Base-by-base conservation (phyloP, 1,284 basidiomycete species). In the Abortiporus biennis region DNA sequence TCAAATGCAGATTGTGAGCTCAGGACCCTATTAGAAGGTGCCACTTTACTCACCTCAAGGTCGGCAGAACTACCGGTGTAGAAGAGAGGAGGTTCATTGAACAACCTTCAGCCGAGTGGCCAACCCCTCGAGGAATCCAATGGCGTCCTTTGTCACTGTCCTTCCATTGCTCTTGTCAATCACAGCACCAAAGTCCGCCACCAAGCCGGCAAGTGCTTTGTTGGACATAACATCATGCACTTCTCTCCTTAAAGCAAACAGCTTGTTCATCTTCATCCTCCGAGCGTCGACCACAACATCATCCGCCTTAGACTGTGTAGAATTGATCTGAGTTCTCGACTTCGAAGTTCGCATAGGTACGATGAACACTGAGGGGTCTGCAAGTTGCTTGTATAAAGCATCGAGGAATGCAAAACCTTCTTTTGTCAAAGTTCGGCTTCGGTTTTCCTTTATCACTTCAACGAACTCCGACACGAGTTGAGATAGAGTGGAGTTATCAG, bases 121-220 rank as follows among this genome's bases (percentile, higher is more conserved):
- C 30, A 85, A 55, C 33, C 74, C 74, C 41, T 79, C 74, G 44
- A 87, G 61, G 58, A 87, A 87, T 4, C 69, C 72, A 54, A 85
- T 72, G 31, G 83, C 84, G 50, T 86, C 81, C 73, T 85, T 86
- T 20, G 81, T 86, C 38, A 86, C 66, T 38, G 77, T 84, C 49
- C 80, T 68, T 27, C 80, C 76, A 42, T 67, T 76, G 51, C 74
- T 78, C 55, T 71, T 69, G 55, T 83, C 77, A 23, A 78, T 85
- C 40, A 81, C 72, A 41, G 69, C 65, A 22, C 74, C 76, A 61
- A 86, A 86, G 39, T 85, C 81, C 11, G 71, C 67, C 6, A 85
- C 72, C 69, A 86, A 72, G 50, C 53, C 57, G 35, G 76, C 84
- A 31, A 86, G 67, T 36, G 66, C 65, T 55, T 65, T 67, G 51